phyloP scores from a whole-genome alignment of 768 basidiomycete genomes.

The Rhodotorula toruloides region DNA sequence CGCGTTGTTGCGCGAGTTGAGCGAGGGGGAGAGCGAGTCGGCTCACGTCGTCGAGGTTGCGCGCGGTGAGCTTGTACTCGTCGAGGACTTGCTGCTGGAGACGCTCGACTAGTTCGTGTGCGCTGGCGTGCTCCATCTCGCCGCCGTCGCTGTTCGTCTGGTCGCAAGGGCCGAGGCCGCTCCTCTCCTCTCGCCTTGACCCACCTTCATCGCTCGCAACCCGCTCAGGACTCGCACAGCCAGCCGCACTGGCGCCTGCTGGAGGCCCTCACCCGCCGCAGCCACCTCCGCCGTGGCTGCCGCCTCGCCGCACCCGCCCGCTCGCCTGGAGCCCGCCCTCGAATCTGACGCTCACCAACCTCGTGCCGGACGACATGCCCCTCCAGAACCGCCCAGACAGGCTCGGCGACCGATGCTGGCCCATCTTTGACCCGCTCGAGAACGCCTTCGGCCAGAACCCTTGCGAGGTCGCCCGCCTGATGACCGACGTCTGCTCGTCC shows the following conservation, averaged over 20 bases:
- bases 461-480: conserved; percentile 42
- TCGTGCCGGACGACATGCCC: too few relatives aligned
- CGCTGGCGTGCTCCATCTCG: neutral
- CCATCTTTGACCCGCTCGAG: conserved; percentile 34
- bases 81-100: conserved; percentile 31
- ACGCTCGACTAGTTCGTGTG: neutral
- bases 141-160: neutral
- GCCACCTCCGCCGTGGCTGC: neutral
- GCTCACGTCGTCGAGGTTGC: conserved; percentile 36
- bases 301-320: too few relatives aligned
- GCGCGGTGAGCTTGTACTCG: conserved; percentile 18
- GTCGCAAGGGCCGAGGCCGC: neutral
- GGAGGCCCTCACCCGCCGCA: neutral
- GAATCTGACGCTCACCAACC: too few relatives aligned
- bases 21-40: neutral
- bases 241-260: too few relatives aligned
- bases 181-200: too few relatives aligned
- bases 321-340: too few relatives aligned
- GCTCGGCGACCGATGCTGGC: conserved; percentile 8
- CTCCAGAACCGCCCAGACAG: neutral
- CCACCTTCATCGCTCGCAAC: neutral
- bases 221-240: neutral
- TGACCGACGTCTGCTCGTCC: conserved; percentile 2
- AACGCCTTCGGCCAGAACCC: conserved; percentile 45
- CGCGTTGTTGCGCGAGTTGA: neutral